Evolutionary conservation across 805 yeast genomes (phyloP).

Genomic region (Vanderwaltozyma polyspora): DNA sequence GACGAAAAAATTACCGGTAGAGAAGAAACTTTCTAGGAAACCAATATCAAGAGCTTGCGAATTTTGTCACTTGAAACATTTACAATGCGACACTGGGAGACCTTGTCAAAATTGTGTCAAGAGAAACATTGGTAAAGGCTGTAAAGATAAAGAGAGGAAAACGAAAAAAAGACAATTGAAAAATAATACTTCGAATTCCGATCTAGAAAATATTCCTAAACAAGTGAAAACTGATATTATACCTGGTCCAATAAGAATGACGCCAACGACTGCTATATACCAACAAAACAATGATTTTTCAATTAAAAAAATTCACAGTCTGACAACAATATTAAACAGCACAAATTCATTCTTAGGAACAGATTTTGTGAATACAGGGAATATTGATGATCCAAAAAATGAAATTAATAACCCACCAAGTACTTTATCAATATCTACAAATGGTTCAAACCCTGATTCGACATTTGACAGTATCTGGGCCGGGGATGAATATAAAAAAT

Average conservation of each 20-base stretch:
- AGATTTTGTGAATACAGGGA: not conserved
- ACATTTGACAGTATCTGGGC: slow-evolving; percentile 45
- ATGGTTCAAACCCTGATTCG: slow-evolving; percentile 1
- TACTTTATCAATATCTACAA: not conserved
- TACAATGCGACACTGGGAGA: slow-evolving; percentile 55
- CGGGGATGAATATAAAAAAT: slow-evolving; percentile 24
- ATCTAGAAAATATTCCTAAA: too few species aligned
- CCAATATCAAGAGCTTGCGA: slow-evolving; percentile 63
- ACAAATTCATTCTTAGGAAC: slow-evolving; percentile 2
- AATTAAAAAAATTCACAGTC: not conserved
- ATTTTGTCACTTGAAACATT: slow-evolving; percentile 62
- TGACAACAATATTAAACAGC: not conserved
- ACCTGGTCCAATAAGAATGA: too few species aligned
- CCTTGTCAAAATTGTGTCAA: slow-evolving; percentile 66
- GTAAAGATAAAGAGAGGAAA: slow-evolving; percentile 40
- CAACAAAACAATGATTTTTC: too few species aligned
- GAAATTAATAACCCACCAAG: not conserved
- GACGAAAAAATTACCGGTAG: slow-evolving; percentile 23
- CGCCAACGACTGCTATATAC: too few species aligned
- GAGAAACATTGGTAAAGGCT: slow-evolving; percentile 42
- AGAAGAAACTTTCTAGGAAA: slow-evolving; percentile 42
- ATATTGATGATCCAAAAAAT: not conserved
- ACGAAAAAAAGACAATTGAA: not conserved
- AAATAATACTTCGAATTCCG: too few species aligned
- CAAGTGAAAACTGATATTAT: too few species aligned